Conservation (phyloP, 306 rosid genomes). For the Arachis stenosperma region DNA sequence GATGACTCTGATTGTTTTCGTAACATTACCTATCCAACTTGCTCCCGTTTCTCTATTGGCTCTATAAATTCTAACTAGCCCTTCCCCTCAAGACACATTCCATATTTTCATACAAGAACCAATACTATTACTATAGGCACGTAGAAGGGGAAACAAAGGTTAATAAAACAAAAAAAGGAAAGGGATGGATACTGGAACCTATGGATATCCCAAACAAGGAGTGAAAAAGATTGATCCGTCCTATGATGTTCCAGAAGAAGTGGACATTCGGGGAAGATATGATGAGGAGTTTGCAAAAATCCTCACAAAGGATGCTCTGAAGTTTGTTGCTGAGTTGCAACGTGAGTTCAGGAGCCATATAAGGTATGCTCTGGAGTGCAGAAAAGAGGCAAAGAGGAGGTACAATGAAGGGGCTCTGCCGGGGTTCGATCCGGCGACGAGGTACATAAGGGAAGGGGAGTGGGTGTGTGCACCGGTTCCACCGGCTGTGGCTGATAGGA, state of each 20-base stretch:
- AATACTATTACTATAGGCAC: not conserved
- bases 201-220: slow-evolving; percentile 30
- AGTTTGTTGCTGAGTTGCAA: slow-evolving; percentile 72
- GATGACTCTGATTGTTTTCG: no score
- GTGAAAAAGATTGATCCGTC: slow-evolving; percentile 19
- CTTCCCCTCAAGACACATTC: not conserved
- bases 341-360: slow-evolving; percentile 73
- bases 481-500: slow-evolving; percentile 71
- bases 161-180: no score
- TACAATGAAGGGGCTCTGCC: slow-evolving; percentile 76
- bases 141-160: no score
- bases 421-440: slow-evolving; percentile 75
- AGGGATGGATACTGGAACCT: slow-evolving; percentile 47
- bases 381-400: slow-evolving; percentile 70
- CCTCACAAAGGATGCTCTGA: slow-evolving; percentile 73
- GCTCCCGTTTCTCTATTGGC: not conserved
- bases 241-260: slow-evolving; percentile 75
- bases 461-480: slow-evolving; percentile 81
- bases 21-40: not conserved
- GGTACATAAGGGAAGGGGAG: slow-evolving; percentile 59
- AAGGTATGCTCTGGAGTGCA: slow-evolving; percentile 72
- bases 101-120: not conserved
- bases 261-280: slow-evolving; percentile 76
- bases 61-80: slow-evolving; percentile 11
- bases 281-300: slow-evolving; percentile 68